Evolutionary conservation across 179 eudicot genomes (phyloP).

Genomic region (Patellifolia procumbens): DNA sequence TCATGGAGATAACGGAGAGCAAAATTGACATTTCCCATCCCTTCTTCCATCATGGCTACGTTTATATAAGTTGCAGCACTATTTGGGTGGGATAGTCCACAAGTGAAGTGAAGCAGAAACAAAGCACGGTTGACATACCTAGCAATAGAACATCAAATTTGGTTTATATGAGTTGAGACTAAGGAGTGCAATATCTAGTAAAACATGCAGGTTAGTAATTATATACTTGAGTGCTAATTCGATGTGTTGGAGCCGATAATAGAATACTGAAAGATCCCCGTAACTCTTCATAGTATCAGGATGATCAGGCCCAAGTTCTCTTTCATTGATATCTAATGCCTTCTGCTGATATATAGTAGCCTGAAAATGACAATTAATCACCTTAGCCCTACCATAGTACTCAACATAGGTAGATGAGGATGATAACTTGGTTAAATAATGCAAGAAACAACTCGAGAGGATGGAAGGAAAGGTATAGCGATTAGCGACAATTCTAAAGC

Average conservation of each 20-base stretch:
- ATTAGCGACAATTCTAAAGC: not conserved
- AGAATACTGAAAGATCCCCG: conserved; percentile 98
- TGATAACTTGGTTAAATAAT: too few species aligned
- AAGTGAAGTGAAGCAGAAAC: conserved; percentile 87
- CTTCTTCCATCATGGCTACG: conserved; percentile 99
- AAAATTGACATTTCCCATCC: conserved; percentile 95
- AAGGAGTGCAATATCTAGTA: not conserved
- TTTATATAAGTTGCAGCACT: conserved; percentile 98
- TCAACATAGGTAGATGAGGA: too few species aligned
- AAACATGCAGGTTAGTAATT: not conserved
- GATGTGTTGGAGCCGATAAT: conserved; percentile 95
- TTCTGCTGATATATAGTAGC: conserved; percentile 94
- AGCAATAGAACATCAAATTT: conserved; percentile 21
- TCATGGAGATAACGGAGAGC: conserved; percentile 98
- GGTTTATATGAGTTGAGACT: not conserved
- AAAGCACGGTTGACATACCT: conserved; percentile 98
- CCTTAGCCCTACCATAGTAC: not conserved
- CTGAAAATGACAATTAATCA: conserved; percentile 39
- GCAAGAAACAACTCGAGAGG: too few species aligned
- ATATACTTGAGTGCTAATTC: conserved; percentile 94
- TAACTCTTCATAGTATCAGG: conserved; percentile 99
- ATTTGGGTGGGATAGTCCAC: conserved; percentile 97
- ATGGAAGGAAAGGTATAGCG: too few species aligned
- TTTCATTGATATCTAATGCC: conserved; percentile 95
- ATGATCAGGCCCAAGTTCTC: conserved; percentile 99